A percentile compares a stretch with the other conserved stretches of the same genome.
phyloP scores from a whole-genome alignment of 345 rosid species.

The Turnera subulata region DNA sequence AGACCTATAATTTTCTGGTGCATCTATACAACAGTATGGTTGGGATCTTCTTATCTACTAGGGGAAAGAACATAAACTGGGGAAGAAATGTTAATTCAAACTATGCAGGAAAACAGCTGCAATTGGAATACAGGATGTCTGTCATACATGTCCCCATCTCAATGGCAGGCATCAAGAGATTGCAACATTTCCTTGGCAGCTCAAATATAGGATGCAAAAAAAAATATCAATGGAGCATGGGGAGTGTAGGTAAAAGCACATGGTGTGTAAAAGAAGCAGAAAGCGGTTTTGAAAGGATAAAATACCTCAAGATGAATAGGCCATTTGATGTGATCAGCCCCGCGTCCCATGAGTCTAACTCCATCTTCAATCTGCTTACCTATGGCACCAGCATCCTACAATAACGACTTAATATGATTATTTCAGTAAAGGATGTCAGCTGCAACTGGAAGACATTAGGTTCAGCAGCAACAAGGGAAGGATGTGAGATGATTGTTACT shows the following conservation, averaged over 20 bases:
- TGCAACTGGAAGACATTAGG: conserved; percentile 3
- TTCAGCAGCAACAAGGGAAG: conserved; percentile 7
- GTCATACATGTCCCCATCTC: neutral
- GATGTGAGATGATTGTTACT: too few relatives aligned
- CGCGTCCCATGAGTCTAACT: conserved; percentile 94
- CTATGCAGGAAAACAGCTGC: too few relatives aligned
- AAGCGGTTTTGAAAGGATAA: too few relatives aligned
- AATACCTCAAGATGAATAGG: conserved; percentile 92
- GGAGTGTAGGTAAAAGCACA: too few relatives aligned
- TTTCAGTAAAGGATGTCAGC: conserved; percentile 14
- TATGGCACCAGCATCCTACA: conserved; percentile 70
- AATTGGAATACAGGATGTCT: too few relatives aligned
- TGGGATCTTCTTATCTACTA: too few relatives aligned
- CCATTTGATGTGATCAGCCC: conserved; percentile 84
- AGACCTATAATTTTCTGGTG: too few relatives aligned
- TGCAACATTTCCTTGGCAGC: neutral
- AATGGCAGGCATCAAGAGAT: neutral
- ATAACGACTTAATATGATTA: neutral
- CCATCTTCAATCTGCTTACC: conserved; percentile 94
- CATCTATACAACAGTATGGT: too few relatives aligned
- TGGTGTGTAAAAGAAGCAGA: neutral
- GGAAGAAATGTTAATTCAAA: too few relatives aligned
- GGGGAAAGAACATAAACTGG: too few relatives aligned
- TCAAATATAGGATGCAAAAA: neutral
- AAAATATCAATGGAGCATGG: too few relatives aligned